Conservation (phyloP, 345 rosid genomes). For the Turnera subulata region DNA sequence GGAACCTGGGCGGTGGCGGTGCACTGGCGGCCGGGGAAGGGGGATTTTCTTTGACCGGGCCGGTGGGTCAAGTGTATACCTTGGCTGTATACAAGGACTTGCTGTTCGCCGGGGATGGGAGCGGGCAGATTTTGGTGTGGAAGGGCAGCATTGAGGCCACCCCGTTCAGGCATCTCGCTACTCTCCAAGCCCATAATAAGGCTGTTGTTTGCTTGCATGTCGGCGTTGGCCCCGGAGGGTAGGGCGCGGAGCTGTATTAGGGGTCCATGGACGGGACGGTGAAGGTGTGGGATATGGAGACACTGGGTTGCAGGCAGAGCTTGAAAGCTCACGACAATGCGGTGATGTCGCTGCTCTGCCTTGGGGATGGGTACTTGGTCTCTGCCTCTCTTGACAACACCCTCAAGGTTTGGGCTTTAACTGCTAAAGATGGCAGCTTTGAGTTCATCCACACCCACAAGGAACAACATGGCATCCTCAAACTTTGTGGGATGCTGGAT, state of each 20-base stretch:
- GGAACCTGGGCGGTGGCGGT: no score
- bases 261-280: background rate
- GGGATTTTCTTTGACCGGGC: background rate
- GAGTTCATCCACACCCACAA: background rate
- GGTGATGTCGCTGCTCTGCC: background rate
- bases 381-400: background rate
- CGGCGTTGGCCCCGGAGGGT: background rate
- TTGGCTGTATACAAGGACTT: constrained; percentile 2
- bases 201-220: background rate
- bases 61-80: constrained; percentile 8
- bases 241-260: no score
- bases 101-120: background rate
- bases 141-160: background rate
- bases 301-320: background rate
- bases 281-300: constrained; percentile 3
- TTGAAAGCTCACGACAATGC: background rate
- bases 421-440: background rate
- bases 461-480: background rate
- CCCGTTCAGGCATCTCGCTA: background rate
- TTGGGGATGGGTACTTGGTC: background rate
- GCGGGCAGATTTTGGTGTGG: no score
- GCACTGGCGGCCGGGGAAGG: background rate
- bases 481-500: background rate
- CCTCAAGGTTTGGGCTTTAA: background rate
- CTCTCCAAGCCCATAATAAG: background rate